A percentile compares a stretch with the other conserved stretches of the same genome.
Evolutionary conservation across 2,329 filamentous ascomycete species (phyloP).

Genomic region (Cladosporium sp.): DNA sequence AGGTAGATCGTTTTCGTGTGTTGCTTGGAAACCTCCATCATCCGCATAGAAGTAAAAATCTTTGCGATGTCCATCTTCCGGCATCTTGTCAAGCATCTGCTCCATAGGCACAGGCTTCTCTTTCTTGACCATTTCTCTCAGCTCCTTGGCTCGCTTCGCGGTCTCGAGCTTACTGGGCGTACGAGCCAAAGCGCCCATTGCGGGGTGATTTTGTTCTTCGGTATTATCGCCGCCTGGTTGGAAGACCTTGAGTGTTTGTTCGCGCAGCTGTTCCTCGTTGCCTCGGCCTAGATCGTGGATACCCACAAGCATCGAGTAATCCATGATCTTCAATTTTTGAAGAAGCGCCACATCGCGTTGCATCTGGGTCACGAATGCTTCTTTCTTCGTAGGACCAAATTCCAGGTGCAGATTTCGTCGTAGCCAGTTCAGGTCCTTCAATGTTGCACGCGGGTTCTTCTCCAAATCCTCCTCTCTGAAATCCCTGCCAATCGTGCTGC

Average conservation of each 20-base stretch:
- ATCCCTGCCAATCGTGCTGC: conserved; percentile 89
- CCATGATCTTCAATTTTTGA: conserved; percentile 92
- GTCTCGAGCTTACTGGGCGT: conserved; percentile 93
- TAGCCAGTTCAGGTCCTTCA: conserved; percentile 97
- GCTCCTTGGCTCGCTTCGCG: conserved; percentile 81
- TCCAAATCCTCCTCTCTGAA: conserved; percentile 83
- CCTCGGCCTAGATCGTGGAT: conserved; percentile 87
- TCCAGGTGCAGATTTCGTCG: conserved; percentile 80
- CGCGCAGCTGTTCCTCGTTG: conserved; percentile 88
- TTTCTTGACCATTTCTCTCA: conserved; percentile 86
- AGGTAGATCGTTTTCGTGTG: conserved; percentile 78
- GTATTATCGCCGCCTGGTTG: conserved; percentile 70
- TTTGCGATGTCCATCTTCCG: conserved; percentile 70
- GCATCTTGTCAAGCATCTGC: conserved; percentile 78
- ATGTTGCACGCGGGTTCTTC: conserved; percentile 82
- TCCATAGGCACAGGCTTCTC: conserved; percentile 93
- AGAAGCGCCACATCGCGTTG: conserved; percentile 80
- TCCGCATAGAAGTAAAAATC: conserved; percentile 88
- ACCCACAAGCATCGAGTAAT: conserved; percentile 91
- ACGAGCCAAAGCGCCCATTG: conserved; percentile 56
- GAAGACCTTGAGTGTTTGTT: conserved; percentile 90
- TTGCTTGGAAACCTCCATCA: conserved; percentile 88
- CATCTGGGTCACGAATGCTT: conserved; percentile 83
- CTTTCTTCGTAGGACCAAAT: conserved; percentile 82
- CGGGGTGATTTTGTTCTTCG: conserved; percentile 19